A percentile compares a stretch with the other conserved stretches of the same genome.
Evolutionary conservation across 345 rosid genomes (phyloP).

Genomic region (Salix suchowensis): DNA sequence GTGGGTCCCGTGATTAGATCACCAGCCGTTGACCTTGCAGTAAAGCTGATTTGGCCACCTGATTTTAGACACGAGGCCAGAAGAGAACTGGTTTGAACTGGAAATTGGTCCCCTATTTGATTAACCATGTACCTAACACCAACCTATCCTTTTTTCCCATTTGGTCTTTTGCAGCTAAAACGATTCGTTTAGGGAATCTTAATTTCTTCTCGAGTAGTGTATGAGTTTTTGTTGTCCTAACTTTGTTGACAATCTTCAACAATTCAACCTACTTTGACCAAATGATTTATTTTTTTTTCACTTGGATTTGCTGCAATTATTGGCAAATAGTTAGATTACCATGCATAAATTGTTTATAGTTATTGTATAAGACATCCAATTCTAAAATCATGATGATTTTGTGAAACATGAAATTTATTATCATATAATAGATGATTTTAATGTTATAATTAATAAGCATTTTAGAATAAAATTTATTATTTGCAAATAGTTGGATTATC

Average conservation of each 20-base stretch:
- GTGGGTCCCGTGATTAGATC: neutral
- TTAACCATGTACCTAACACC: neutral
- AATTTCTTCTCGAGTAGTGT: neutral
- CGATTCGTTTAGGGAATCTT: neutral
- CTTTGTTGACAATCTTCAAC: neutral
- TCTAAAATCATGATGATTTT: neutral
- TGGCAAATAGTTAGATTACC: no score
- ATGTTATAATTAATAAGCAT: no score
- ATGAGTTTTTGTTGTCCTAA: neutral
- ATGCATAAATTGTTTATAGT: no score
- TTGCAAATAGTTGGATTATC: no score
- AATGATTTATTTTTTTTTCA: neutral
- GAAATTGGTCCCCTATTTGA: neutral
- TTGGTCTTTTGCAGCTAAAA: neutral
- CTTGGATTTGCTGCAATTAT: neutral
- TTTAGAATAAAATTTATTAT: no score
- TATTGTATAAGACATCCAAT: no score
- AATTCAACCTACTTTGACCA: neutral
- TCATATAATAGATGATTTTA: no score
- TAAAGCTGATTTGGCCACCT: neutral
- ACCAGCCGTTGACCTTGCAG: neutral
- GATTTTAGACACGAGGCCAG: neutral
- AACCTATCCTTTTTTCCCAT: neutral
- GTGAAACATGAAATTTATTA: neutral
- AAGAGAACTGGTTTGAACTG: neutral